Base-by-base conservation (phyloP, 2,329 filamentous ascomycete species). In the Colletotrichum sp. region DNA sequence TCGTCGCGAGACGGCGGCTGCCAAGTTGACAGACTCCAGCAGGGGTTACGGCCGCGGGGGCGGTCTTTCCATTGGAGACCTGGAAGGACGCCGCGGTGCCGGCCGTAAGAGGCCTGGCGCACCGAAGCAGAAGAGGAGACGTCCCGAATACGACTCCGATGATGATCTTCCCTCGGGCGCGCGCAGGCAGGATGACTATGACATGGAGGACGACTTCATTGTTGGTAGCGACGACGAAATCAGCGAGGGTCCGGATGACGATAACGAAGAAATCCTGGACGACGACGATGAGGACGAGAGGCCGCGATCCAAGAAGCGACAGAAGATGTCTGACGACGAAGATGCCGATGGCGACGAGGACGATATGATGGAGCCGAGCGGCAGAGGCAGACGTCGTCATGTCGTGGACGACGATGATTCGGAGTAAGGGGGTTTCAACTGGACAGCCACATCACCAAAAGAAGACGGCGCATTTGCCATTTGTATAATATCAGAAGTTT, bases 131-230 rank as follows among this genome's bases (percentile, higher is more conserved):
- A 91, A 90, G 85, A 87, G 89, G 80, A 88, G 88, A 36, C 88
- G 89, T 52, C 87, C 89, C 75, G 94, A 95, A 79, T 94, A 95
- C 77, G 94, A 96, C 80, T 95, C 95, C 10, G 95, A 96, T 80
- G 94, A 95, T 79, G 94, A 95, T 75, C 88, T 93, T 44, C 91
- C 92, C 18, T 89, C 90, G 49, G 91, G 92, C 36, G 87, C 87
- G 62, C 89, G 89, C 36, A 90, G 91, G 69, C 90, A 93, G 76
- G 93, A 95, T 78, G 92, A 94, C 79, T 96, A 96, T 81, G 94
- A 96, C 77, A 90, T 93, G 81, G 94, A 94, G 39, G 95, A 96
- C 81, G 95, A 93, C 73, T 96, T 96, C 82, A 90, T 96, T 72
- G 95, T 93, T 5, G 89, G 89, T 5, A 95, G 93, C 80, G 94